Evolutionary conservation across 2,329 filamentous ascomycete species (phyloP), one percentile per base, ranked within the genome.

Genomic region (Alternaria ventricosa): DNA sequence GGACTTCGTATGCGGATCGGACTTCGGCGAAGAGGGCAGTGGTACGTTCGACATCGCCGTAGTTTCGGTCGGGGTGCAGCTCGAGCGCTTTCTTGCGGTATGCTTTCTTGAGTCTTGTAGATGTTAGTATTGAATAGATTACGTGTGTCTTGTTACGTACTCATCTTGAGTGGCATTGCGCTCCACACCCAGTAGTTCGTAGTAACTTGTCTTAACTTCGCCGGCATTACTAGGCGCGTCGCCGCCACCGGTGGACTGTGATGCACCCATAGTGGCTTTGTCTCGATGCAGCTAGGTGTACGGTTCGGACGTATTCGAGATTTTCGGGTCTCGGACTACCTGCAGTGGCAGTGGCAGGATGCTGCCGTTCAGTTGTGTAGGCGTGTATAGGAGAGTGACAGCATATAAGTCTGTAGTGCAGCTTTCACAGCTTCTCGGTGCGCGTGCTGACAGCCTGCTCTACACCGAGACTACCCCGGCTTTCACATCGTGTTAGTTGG

Each of bases 21-120:
- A 98, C 87, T 76, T 97, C 94, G 54, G 96, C 94, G 78, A 99
- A 99, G 56, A 90, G 89, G 69, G 85, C 87, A 2, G 96, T 99
- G 3, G 95, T 90, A 67, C 89, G 87, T 74, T 96, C 93, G 65
- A 91, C 90, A 75, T 97, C 90, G 72, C 92, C 90, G 78, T 92
- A 90, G 80, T 99, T 99, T 71, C 94, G 92, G 81, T 99, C 96
- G 0, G 96, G 96, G 78, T 99, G 96, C 10, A 98, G 86, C 79
- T 97, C 94, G 53, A 99, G 88, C 1, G 96, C 96, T 78, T 95
- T 97, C 65, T 84, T 89, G 68, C 93, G 89, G 81, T 99, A 99
- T 13, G 94, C 94, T 75, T 93, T 97, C 76, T 97, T 97, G 75
- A 99, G 94, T 68, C 92, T 95, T 63, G 63, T 25, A 12, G 18